Percentiles rank a stretch among this genome's conserved stretches.
phyloP scores from a whole-genome alignment of 1,139 yeast species.

The Blastobotrys malaysiensis region DNA sequence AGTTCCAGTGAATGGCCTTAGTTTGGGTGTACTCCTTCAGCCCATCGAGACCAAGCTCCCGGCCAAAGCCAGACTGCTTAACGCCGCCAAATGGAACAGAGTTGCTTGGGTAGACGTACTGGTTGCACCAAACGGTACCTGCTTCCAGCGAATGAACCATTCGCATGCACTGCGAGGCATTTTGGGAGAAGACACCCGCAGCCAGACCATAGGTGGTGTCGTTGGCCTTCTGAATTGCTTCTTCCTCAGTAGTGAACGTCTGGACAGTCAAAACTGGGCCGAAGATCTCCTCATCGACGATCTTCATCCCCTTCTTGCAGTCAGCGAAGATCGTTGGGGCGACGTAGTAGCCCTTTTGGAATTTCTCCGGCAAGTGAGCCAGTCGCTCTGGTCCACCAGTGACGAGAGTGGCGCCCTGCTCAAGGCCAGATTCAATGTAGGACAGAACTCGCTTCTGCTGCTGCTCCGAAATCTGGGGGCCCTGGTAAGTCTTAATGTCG shows the following conservation, averaged over 20 bases:
- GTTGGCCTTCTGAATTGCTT: constrained; percentile 67
- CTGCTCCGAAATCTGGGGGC: constrained; percentile 64
- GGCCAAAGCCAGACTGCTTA: constrained; percentile 78
- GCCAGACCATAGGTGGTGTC: constrained; percentile 76
- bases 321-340: constrained; percentile 76
- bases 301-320: constrained; percentile 58
- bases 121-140: constrained; percentile 84
- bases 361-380: constrained; percentile 42
- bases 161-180: constrained; percentile 52
- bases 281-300: constrained; percentile 74
- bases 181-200: constrained; percentile 73
- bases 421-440: constrained; percentile 58
- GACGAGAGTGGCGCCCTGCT: constrained; percentile 61
- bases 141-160: constrained; percentile 64
- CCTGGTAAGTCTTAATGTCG: constrained; percentile 49
- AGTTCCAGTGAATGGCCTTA: constrained; percentile 47
- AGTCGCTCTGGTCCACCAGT: constrained; percentile 40
- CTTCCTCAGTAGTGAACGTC: constrained; percentile 65
- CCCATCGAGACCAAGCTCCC: constrained; percentile 81
- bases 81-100: constrained; percentile 78
- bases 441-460: constrained; percentile 61
- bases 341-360: constrained; percentile 57
- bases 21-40: constrained; percentile 66
- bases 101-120: constrained; percentile 67
- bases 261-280: constrained; percentile 88